A percentile compares a stretch with the other conserved stretches of the same genome.
Conservation (phyloP, 768 basidiomycete genomes). For the Amanita polypyramis region DNA sequence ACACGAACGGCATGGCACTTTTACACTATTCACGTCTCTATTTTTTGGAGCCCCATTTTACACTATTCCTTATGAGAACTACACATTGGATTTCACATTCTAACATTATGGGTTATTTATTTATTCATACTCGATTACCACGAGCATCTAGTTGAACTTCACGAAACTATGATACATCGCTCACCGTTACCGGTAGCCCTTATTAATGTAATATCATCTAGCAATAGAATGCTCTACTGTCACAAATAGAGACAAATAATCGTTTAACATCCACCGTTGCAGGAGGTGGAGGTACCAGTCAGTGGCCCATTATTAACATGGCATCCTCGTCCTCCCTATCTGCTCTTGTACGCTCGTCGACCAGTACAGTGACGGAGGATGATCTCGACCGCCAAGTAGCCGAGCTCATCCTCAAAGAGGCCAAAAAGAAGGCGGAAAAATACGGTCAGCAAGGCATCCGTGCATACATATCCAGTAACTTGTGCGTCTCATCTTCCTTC, state of each 20-base stretch:
- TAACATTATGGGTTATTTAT: too few relatives aligned
- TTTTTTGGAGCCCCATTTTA: neutral
- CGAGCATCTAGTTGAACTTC: neutral
- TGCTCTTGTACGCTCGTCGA: constrained; percentile 70
- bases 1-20: neutral
- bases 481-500: constrained; percentile 25
- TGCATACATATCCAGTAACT: constrained; percentile 55
- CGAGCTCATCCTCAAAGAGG: constrained; percentile 85
- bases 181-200: too few relatives aligned
- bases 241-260: neutral
- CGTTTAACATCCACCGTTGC: neutral
- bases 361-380: constrained; percentile 69
- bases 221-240: too few relatives aligned
- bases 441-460: constrained; percentile 71
- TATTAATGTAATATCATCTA: too few relatives aligned
- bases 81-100: too few relatives aligned
- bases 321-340: constrained; percentile 48
- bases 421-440: constrained; percentile 79
- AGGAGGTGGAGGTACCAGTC: neutral
- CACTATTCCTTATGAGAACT: too few relatives aligned
- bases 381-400: constrained; percentile 91
- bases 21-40: neutral
- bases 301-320: neutral
- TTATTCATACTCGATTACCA: too few relatives aligned
- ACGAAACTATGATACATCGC: neutral